These are phyloP conservation scores for Exophiala dermatitidis DNA, from an alignment of 2,329 filamentous ascomycete genomes.

Conservation along the genomic window DNA sequence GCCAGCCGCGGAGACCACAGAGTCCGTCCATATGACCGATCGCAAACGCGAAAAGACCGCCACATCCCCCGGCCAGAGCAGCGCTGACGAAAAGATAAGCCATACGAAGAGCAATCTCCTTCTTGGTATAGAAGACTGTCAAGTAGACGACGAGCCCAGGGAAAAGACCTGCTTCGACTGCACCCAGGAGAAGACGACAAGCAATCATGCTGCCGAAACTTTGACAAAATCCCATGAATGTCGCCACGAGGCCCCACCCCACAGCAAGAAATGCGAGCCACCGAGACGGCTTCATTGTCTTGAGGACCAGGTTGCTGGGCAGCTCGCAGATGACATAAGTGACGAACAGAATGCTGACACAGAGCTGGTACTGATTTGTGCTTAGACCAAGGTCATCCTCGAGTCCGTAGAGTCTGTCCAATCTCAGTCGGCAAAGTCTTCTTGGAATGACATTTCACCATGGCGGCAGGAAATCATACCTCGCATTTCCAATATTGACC, in stretches of 20 bases:
- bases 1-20: slow-evolving; percentile 42
- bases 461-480: background rate
- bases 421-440: background rate
- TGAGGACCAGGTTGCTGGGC: slow-evolving; percentile 40
- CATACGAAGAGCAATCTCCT: slow-evolving; percentile 38
- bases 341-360: slow-evolving; percentile 60
- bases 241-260: slow-evolving; percentile 45
- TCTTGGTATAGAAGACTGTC: slow-evolving; percentile 42
- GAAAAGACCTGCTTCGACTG: slow-evolving; percentile 38
- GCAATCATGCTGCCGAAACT: slow-evolving; percentile 42
- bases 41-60: slow-evolving; percentile 45
- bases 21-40: slow-evolving; percentile 48
- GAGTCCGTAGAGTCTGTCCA: slow-evolving; percentile 36
- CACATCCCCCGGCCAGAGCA: slow-evolving; percentile 46
- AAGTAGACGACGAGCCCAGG: slow-evolving; percentile 39
- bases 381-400: slow-evolving; percentile 39
- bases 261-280: slow-evolving; percentile 42
- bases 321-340: slow-evolving; percentile 42
- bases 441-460: background rate
- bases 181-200: slow-evolving; percentile 42
- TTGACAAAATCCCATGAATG: slow-evolving; percentile 45
- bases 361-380: slow-evolving; percentile 58
- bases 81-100: slow-evolving; percentile 43
- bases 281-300: slow-evolving; percentile 43
- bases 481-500: background rate